These are phyloP conservation scores for Lizonia empirigonia DNA, from an alignment of 2,329 filamentous ascomycete species.

Conservation along the genomic window DNA sequence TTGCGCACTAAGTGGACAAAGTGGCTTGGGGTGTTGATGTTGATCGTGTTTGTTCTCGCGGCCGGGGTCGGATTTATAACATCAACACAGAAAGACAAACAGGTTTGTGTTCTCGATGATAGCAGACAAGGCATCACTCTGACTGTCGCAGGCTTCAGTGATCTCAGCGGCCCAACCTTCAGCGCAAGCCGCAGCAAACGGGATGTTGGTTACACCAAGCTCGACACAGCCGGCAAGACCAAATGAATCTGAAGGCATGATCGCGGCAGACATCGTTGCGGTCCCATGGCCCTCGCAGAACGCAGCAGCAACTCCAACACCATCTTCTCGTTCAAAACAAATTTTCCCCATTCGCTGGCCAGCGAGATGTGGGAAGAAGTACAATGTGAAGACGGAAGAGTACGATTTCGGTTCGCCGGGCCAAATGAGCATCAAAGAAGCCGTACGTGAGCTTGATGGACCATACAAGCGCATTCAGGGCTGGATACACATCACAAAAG, in stretches of 20 bases:
- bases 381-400: conserved; percentile 41
- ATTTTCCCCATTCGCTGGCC: conserved; percentile 46
- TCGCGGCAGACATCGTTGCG: conserved; percentile 8
- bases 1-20: conserved; percentile 30
- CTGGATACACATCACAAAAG: conserved; percentile 47
- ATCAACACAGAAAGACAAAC: conserved; percentile 23
- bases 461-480: conserved; percentile 45
- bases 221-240: conserved; percentile 1
- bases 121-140: neutral
- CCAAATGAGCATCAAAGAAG: conserved; percentile 38
- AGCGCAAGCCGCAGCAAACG: conserved; percentile 22
- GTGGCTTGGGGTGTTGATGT: conserved; percentile 26
- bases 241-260: conserved; percentile 6
- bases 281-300: conserved; percentile 24
- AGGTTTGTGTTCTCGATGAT: conserved; percentile 20
- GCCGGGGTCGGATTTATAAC: conserved; percentile 28
- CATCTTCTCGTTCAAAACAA: conserved; percentile 19
- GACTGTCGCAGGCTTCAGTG: conserved; percentile 1
- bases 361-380: conserved; percentile 40
- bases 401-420: conserved; percentile 33
- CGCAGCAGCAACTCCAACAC: conserved; percentile 8
- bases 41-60: conserved; percentile 30
- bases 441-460: conserved; percentile 39
- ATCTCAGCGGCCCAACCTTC: conserved; percentile 5
- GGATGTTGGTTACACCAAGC: conserved; percentile 14